phyloP scores from a whole-genome alignment of 2,329 filamentous ascomycete genomes.

The Fusarium palustre region DNA sequence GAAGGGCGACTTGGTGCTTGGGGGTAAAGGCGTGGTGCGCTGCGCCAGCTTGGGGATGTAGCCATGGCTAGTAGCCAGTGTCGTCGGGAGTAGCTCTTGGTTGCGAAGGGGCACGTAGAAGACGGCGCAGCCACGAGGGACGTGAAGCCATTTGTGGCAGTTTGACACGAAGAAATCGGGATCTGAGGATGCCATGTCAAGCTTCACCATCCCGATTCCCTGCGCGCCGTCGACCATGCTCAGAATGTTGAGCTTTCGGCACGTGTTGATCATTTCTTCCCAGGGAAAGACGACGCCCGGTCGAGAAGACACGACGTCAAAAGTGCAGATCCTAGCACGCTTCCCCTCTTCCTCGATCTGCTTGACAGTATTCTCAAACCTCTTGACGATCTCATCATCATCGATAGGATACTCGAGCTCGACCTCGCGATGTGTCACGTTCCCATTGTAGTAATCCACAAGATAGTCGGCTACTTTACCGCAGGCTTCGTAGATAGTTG shows the following conservation, averaged over 20 bases:
- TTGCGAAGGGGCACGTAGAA: slow-evolving; percentile 83
- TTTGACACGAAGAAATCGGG: slow-evolving; percentile 91
- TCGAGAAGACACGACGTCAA: slow-evolving; percentile 82
- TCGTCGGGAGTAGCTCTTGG: slow-evolving; percentile 78
- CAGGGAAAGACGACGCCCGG: slow-evolving; percentile 87
- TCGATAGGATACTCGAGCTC: slow-evolving; percentile 74
- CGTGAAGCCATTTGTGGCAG: slow-evolving; percentile 90
- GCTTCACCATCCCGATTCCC: slow-evolving; percentile 79
- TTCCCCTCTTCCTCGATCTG: slow-evolving; percentile 66
- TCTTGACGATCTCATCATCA: slow-evolving; percentile 72
- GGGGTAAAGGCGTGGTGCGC: slow-evolving; percentile 58
- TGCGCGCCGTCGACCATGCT: slow-evolving; percentile 89
- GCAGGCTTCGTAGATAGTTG: slow-evolving; percentile 82
- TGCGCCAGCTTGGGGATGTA: slow-evolving; percentile 64
- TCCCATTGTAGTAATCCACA: slow-evolving; percentile 69
- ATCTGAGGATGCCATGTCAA: slow-evolving; percentile 74
- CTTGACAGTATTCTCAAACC: slow-evolving; percentile 70
- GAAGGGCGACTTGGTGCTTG: slow-evolving; percentile 66
- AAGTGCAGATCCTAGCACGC: slow-evolving; percentile 72
- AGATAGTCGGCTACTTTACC: slow-evolving; percentile 78
- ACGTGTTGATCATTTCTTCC: slow-evolving; percentile 72
- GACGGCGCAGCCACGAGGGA: slow-evolving; percentile 82
- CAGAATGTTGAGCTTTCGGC: slow-evolving; percentile 74
- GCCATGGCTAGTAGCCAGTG: slow-evolving; percentile 84
- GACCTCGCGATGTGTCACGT: slow-evolving; percentile 65